Evolutionary conservation across 176 grass and related monocot species (phyloP), one percentile per base, ranked within the genome.

Genomic region (Aegilops longissima): DNA sequence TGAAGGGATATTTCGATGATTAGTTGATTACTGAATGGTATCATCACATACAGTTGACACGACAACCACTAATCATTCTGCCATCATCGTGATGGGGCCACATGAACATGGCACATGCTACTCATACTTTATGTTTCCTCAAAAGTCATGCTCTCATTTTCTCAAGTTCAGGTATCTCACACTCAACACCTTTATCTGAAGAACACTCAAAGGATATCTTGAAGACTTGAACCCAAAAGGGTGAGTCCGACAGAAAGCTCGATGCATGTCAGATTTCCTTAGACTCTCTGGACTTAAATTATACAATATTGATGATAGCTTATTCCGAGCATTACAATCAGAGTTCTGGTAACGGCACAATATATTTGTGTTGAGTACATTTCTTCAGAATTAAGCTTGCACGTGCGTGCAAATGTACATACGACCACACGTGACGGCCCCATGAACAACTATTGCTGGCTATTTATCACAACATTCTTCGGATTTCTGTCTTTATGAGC

Each of bases 11-110:
- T 59, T 80, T 72, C 4, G 30, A 88, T 73, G 52, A 88, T 71
- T 58, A 36, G 39, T 82, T 82, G 31, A 88, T 71, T 72, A 47
- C 16, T 11, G 38, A 88, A 77, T 40, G 71, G 34, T 34, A 72
- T 70, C 66, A 70, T 77, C 68, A 82, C 42, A 81, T 63, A 72
- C 54, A 85, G 40, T 73, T 82, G 71, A 71, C 51, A 68, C 45
- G 13, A 82, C 62, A 82, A 49, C 59, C 9, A 83, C 66, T 54
- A 73, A 86, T 78, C 24, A 73, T 72, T 78, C 66, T 20, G 11
- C 78, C 54, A 31, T 83, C 75, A 52, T 33, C 16, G 6, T 23
- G 73, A 86, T 25, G 16, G 67, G 66, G 6, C 66, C 74, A 45
- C 66, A 70, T 76, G 81, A 86, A 80, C 70, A 61, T 44, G 17